Conservation (phyloP, 1,139 yeast species). For the Suhomyces taliae region DNA sequence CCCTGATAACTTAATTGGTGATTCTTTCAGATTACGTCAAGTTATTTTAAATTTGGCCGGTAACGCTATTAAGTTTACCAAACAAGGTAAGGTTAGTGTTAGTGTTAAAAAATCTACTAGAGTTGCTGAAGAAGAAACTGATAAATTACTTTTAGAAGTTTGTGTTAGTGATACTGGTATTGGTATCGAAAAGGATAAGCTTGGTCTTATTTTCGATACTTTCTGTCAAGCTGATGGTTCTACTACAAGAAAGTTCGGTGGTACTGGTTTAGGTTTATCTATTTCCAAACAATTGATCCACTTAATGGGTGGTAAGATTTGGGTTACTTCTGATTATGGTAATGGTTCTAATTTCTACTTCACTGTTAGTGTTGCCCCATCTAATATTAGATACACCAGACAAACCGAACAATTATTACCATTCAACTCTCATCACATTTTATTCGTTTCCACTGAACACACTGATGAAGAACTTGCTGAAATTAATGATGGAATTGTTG, state of each 20-base stretch:
- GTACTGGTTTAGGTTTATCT: conserved; percentile 77
- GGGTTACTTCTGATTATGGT: conserved; percentile 85
- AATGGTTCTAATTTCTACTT: conserved; percentile 79
- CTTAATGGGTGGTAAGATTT: conserved; percentile 87
- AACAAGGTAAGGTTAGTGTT: conserved; percentile 71
- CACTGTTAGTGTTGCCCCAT: conserved; percentile 76
- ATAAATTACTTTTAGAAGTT: conserved; percentile 70
- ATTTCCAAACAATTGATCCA: conserved; percentile 85
- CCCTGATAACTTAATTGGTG: conserved; percentile 85
- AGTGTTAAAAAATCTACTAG: conserved; percentile 55
- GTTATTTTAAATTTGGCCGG: conserved; percentile 83
- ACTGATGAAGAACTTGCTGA: conserved; percentile 49
- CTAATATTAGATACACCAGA: conserved; percentile 60
- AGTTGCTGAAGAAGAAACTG: conserved; percentile 42
- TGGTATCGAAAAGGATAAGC: conserved; percentile 80
- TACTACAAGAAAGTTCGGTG: conserved; percentile 88
- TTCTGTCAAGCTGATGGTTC: conserved; percentile 94
- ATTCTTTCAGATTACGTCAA: conserved; percentile 80
- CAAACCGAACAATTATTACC: conserved; percentile 72
- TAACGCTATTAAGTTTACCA: conserved; percentile 84
- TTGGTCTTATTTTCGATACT: conserved; percentile 81
- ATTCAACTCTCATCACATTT: conserved; percentile 65
- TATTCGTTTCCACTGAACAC: conserved; percentile 70
- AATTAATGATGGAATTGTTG: conserved; percentile 40
- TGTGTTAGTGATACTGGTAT: conserved; percentile 90